A percentile compares a stretch with the other conserved stretches of the same genome.
Conservation (phyloP, 2,329 filamentous ascomycete genomes). For the Trichoderma simmonsii region DNA sequence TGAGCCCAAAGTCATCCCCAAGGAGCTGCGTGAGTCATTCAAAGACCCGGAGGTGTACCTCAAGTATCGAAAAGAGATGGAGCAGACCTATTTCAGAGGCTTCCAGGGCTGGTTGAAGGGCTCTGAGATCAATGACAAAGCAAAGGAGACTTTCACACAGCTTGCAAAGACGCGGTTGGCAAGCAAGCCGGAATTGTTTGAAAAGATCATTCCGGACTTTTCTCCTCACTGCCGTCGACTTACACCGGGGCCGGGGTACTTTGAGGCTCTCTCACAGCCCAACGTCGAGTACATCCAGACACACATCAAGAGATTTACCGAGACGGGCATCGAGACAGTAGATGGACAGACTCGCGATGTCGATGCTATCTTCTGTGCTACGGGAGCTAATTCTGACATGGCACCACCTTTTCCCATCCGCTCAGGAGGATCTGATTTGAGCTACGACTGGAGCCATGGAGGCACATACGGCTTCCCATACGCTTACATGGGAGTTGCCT, state of each 20-base stretch:
- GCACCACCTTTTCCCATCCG: conserved; percentile 59
- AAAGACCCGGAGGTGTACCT: conserved; percentile 60
- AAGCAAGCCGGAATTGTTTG: conserved; percentile 53
- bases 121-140: conserved; percentile 46
- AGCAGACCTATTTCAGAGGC: conserved; percentile 60
- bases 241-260: conserved; percentile 64
- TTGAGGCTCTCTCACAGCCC: conserved; percentile 59
- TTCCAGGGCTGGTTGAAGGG: conserved; percentile 54
- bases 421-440: conserved; percentile 52
- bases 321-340: conserved; percentile 56
- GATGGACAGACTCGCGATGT: conserved; percentile 57
- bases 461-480: conserved; percentile 61
- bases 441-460: conserved; percentile 53
- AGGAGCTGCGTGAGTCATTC: conserved; percentile 58
- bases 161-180: conserved; percentile 54
- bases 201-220: conserved; percentile 59
- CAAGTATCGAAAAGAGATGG: conserved; percentile 53
- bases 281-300: conserved; percentile 61
- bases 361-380: conserved; percentile 66
- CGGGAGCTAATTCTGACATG: conserved; percentile 60
- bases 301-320: conserved; percentile 56
- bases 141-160: conserved; percentile 42
- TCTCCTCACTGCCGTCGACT: conserved; percentile 62
- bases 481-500: conserved; percentile 62
- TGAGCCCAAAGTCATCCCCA: conserved; percentile 52